These are phyloP conservation scores for Protoeuglena noctilucae DNA, from an alignment of 139 green algal species.

Conservation along the genomic window DNA sequence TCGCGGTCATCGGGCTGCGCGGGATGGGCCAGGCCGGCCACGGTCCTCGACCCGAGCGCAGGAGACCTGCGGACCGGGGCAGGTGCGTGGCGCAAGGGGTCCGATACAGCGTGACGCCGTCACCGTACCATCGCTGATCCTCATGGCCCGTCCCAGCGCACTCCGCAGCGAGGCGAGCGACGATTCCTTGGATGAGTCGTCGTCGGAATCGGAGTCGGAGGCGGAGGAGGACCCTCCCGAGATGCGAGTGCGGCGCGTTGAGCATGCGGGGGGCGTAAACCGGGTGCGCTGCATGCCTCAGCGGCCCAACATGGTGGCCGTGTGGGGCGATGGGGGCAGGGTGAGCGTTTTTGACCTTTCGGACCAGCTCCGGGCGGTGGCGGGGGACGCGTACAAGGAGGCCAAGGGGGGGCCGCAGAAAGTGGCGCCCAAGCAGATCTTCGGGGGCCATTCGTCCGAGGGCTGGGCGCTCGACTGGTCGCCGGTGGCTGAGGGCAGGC, in stretches of 20 bases:
- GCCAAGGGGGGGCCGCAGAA: slow-evolving; percentile 7
- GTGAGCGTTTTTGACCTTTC: slow-evolving; percentile 65
- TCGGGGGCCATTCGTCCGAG: slow-evolving; percentile 43
- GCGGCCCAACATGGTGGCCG: slow-evolving; percentile 61
- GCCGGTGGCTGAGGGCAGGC: slow-evolving; percentile 29
- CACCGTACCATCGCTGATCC: too few species aligned
- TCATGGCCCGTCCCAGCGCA: too few species aligned
- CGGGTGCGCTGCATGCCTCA: slow-evolving; percentile 76
- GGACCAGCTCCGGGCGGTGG: slow-evolving; percentile 38
- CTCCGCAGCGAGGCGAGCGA: too few species aligned
- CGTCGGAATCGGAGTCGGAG: too few species aligned
- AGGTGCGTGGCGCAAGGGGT: too few species aligned
- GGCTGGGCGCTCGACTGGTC: slow-evolving; percentile 85
- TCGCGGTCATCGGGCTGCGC: slow-evolving; percentile 50
- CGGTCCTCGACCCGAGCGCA: too few species aligned
- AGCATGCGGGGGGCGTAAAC: slow-evolving; percentile 74
- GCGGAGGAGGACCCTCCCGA: slow-evolving; percentile 28
- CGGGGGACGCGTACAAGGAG: slow-evolving; percentile 10
- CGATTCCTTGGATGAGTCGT: too few species aligned
- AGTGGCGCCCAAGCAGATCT: slow-evolving; percentile 18
- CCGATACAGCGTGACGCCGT: too few species aligned
- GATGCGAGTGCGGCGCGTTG: slow-evolving; percentile 36
- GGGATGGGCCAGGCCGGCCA: slow-evolving; percentile 36
- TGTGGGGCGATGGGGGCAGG: slow-evolving; percentile 70
- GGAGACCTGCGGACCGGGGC: too few species aligned